Evolutionary conservation across 2,329 filamentous ascomycete species (phyloP).

Genomic region (Pseudovirgaria hyperparasitica): DNA sequence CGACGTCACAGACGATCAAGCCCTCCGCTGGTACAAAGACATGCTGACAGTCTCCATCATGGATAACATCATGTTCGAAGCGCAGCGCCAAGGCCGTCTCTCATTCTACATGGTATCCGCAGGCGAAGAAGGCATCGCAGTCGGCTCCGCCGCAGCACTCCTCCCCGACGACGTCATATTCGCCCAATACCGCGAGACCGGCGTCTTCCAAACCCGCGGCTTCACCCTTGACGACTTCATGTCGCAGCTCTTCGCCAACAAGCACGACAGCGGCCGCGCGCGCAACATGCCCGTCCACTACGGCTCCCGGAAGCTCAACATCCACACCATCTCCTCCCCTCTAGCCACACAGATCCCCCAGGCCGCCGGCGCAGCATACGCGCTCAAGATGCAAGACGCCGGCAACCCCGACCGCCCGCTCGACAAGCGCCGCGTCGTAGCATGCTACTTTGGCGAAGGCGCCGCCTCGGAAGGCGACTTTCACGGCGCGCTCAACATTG

Average conservation of each 20-base stretch:
- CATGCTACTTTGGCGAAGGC: constrained; percentile 83
- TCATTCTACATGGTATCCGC: constrained; percentile 97
- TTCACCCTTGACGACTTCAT: constrained; percentile 85
- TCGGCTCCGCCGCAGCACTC: constrained; percentile 76
- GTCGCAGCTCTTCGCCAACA: constrained; percentile 86
- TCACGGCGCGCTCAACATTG: constrained; percentile 82
- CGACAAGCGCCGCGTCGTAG: constrained; percentile 48
- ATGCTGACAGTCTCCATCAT: constrained; percentile 66
- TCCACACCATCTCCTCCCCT: constrained; percentile 78
- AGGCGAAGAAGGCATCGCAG: constrained; percentile 86
- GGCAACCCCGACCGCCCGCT: constrained; percentile 47
- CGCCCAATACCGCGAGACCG: constrained; percentile 87
- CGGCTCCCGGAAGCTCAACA: constrained; percentile 69
- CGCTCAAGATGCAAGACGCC: constrained; percentile 66
- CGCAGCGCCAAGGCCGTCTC: constrained; percentile 83
- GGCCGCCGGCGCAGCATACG: constrained; percentile 76
- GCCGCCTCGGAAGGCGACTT: constrained; percentile 87
- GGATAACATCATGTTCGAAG: constrained; percentile 97
- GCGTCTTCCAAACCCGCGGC: constrained; percentile 79
- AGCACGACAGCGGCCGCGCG: constrained; percentile 63
- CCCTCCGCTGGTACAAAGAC: constrained; percentile 47
- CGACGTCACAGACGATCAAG: constrained; percentile 51
- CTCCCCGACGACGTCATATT: constrained; percentile 82
- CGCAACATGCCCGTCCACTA: constrained; percentile 98
- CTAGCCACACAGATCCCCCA: constrained; percentile 84